Base-by-base conservation (phyloP, 164 flowering plant species). In the Chloranthus sessilifolius region DNA sequence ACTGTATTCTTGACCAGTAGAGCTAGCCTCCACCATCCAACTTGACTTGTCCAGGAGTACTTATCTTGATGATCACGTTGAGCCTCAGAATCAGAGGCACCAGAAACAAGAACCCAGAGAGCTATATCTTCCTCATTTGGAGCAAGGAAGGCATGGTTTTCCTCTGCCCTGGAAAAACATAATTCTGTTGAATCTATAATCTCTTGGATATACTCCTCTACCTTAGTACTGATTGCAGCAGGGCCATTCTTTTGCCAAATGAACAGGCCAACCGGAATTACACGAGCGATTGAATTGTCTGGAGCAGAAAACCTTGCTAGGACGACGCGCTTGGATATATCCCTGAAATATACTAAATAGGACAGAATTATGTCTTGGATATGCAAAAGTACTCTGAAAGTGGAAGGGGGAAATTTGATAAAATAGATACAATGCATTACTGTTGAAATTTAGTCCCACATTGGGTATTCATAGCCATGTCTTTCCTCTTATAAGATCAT, bases 61-160 rank as follows among this genome's bases (percentile, higher is more conserved):
- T 59, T 60, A 50, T 61, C 34, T 61, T 46, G 50, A 56, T 52
- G 34, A 26, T 56, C 24, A 29, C 50, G 31, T 43, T 53, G 66
- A 50, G 26, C 56, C 39, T 74, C 67, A 26, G 67, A 56, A 52
- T 72, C 70, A 26, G 79, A 56, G 45, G 19, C 48, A 42, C 76
- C 71, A 43, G 75, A 79, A 31, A 80, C 74, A 53, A 91, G 79
- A 68, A 91, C 74, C 92, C 92, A 85, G 45, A 88, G 45, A 20
- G 77, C 85, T 43, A 70, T 30, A 47, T 80, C 83, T 56, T 81
- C 66, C 50, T 50, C 68, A 20, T 65, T 62, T 11, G 44, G 31
- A 40, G 79, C 62, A 57, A 38, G 52, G 35, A 33, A 47, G n/a
- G 39, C 52, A 49, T 43, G 25, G 45, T 56, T 45, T 16, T 58